These are phyloP conservation scores for Yamadazyma buinensis DNA, from an alignment of 1,139 yeast species.

Conservation along the genomic window DNA sequence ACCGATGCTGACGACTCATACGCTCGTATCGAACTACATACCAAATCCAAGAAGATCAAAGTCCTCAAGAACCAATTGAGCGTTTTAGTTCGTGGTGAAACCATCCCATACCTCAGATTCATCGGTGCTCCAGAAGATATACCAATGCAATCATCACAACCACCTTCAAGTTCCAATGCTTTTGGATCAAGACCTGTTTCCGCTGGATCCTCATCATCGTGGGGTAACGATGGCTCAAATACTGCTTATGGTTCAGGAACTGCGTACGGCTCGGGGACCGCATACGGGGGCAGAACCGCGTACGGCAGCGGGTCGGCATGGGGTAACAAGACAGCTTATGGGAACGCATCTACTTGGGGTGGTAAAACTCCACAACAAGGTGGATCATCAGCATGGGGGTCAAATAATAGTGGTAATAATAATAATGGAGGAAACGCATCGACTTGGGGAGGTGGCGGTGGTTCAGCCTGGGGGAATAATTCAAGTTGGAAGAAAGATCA, in stretches of 20 bases:
- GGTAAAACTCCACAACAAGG: conserved; percentile 13
- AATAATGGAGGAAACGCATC: conserved; percentile 20
- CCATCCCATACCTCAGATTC: conserved; percentile 79
- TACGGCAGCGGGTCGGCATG: conserved; percentile 34
- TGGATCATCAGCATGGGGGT: conserved; percentile 31
- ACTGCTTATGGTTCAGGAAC: conserved; percentile 42
- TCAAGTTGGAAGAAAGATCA: conserved; percentile 2
- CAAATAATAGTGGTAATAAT: conserved; percentile 9
- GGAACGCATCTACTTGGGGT: conserved; percentile 25
- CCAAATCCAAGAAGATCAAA: conserved; percentile 84
- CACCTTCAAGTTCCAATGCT: neutral
- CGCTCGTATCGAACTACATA: conserved; percentile 91
- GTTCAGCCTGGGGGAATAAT: conserved; percentile 30
- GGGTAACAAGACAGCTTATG: conserved; percentile 34
- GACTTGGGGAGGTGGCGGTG: conserved; percentile 38
- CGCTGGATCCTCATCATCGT: conserved; percentile 20
- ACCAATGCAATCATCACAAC: conserved; percentile 10
- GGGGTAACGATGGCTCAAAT: conserved; percentile 22
- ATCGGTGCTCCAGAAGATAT: conserved; percentile 45
- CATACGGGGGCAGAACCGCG: conserved; percentile 37
- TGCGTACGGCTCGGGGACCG: conserved; percentile 32
- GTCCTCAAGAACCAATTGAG: conserved; percentile 75
- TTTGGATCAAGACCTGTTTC: conserved; percentile 8
- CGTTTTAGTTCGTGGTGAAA: conserved; percentile 62
- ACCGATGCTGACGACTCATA: conserved; percentile 88